Evolutionary conservation across 371 early-diverging fungal genomes (phyloP), one percentile per base, ranked within the genome.

Genomic region (Lichtheimia corymbifera): DNA sequence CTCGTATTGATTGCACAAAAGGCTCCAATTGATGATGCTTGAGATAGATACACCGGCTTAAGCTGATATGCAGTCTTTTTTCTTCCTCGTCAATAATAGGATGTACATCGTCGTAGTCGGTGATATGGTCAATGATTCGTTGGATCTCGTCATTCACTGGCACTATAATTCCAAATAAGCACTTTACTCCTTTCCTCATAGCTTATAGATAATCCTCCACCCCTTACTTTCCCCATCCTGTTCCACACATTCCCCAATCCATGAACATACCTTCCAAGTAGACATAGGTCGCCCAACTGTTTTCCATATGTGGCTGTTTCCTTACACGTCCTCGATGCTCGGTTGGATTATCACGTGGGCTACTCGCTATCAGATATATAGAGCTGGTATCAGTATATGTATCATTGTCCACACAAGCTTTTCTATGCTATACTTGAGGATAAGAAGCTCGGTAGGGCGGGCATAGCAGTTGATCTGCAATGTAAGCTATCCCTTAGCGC

Each of bases 211-310:
- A 22, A 22, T 13, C 20, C 22, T 42, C 54, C 35, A 22, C 22
- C 22, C 2, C 22, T 2, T 22, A 22, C 2, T 22, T 22, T 2
- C 22, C 22, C 22, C 2, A 22, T 22, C 22, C 1, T 22, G 22
- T 24, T 40, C 18, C 12, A 20, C 4, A 11, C 22, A 6, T 30
- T 53, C 6, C 6, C 35, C 27, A 11, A 51, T 40, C 35, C n/a
- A 4, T 18, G n/a, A 17, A 57, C 24, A 18, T 53, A 79, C 80
- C 67, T 77, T 73, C 64, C 11, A 67, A 61, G 50, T 80, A 80
- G 2, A 80, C 72, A 44, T 74, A 71, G 0, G 73, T 76, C 14
- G 77, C 72, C 80, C 80, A 80, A 45, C 63, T 77, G 17, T 76
- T 65, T 1, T 24, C 53, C 24, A 35, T 50, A 59, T 74, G 75